Evolutionary conservation across 169 alveolate species (phyloP).

Genomic region (Cryptosporidium xiaoi): DNA sequence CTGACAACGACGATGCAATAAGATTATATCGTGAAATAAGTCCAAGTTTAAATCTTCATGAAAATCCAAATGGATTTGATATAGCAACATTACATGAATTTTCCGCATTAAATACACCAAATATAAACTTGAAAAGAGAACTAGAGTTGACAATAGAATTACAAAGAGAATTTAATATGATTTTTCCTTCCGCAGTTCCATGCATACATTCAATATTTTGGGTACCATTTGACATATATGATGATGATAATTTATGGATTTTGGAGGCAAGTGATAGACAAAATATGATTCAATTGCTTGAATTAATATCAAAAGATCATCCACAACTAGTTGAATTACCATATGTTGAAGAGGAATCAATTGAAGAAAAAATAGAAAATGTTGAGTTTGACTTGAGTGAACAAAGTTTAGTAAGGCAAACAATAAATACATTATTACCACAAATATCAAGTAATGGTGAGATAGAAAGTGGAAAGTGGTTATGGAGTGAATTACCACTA

Average conservation of each 20-base stretch:
- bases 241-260: conserved; percentile 71
- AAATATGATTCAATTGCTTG: conserved; percentile 17
- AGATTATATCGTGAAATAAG: conserved; percentile 58
- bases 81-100: conserved; percentile 70
- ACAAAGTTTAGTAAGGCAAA: conserved; percentile 26
- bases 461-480: conserved; percentile 59
- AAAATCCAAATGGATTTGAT: conserved; percentile 66
- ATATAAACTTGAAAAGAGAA: conserved; percentile 56
- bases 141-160: conserved; percentile 56
- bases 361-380: conserved; percentile 43
- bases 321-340: conserved; percentile 68
- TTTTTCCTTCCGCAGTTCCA: conserved; percentile 67
- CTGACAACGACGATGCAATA: conserved; percentile 60
- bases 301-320: conserved; percentile 57
- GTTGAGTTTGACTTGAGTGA: conserved; percentile 38
- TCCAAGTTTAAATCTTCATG: conserved; percentile 67
- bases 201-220: conserved; percentile 73
- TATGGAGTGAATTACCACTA: conserved; percentile 68
- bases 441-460: conserved; percentile 54
- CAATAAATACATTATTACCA: conserved; percentile 25
- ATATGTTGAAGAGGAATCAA: conserved; percentile 54
- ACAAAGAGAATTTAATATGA: conserved; percentile 70
- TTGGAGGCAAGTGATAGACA: conserved; percentile 25
- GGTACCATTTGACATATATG: conserved; percentile 70
- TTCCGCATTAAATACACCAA: conserved; percentile 71